These are phyloP conservation scores for Litchi chinensis DNA, from an alignment of 345 rosid species.

Conservation along the genomic window DNA sequence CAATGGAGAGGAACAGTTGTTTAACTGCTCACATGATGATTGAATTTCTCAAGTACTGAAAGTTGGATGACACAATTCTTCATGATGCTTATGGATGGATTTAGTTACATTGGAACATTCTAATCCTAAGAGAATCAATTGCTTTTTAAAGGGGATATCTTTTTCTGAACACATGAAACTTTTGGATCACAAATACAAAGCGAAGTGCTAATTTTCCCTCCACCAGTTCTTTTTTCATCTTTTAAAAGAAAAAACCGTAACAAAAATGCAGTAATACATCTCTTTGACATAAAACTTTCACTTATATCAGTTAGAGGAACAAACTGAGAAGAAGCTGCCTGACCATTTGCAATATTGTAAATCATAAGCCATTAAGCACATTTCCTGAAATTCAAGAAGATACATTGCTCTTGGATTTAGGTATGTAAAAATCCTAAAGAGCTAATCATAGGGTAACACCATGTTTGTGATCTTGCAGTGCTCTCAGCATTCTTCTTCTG, in stretches of 20 bases:
- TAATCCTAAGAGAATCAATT: background rate
- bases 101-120: background rate
- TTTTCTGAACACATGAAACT: background rate
- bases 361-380: background rate
- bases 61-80: background rate
- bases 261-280: background rate
- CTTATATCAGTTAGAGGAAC: background rate
- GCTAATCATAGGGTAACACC: background rate
- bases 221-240: background rate
- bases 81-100: background rate
- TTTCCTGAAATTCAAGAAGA: background rate
- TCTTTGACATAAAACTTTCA: background rate
- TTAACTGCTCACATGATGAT: background rate
- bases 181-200: background rate
- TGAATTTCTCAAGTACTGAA: background rate
- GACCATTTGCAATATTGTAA: background rate
- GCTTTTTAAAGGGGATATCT: background rate
- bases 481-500: constrained; percentile 72
- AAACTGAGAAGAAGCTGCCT: background rate
- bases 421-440: background rate
- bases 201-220: background rate
- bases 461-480: constrained; percentile 50
- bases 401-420: background rate
- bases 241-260: background rate
- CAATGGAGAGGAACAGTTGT: background rate